Percentiles rank a stretch among this genome's conserved stretches.
phyloP scores from a whole-genome alignment of 192 early-diverging fungal genomes.

The Rhizophagus clarus region DNA sequence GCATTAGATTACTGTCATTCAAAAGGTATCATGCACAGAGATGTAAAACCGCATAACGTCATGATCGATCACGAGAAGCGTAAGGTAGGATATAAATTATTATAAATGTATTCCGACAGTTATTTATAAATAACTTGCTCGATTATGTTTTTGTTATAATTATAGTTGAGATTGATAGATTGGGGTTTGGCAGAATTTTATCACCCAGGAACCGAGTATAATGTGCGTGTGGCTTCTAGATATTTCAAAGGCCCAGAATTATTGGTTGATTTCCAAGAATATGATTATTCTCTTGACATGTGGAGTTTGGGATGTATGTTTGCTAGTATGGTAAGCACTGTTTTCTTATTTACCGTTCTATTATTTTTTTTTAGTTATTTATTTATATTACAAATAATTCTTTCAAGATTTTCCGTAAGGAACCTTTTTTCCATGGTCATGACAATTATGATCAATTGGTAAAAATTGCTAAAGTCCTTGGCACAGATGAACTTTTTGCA shows the following conservation, averaged over 20 bases:
- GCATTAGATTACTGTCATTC: slow-evolving; percentile 98
- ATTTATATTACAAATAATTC: not conserved
- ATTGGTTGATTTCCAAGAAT: slow-evolving; percentile 96
- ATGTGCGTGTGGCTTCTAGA: slow-evolving; percentile 96
- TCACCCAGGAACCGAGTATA: slow-evolving; percentile 95
- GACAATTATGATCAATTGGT: slow-evolving; percentile 99
- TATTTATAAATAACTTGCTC: not conserved
- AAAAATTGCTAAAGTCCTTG: slow-evolving; percentile 97
- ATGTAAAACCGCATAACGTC: slow-evolving; percentile 99
- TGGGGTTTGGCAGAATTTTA: slow-evolving; percentile 99
- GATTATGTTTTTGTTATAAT: not conserved
- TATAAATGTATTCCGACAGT: not conserved
- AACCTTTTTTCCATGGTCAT: slow-evolving; percentile 99
- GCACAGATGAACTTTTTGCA: slow-evolving; percentile 90
- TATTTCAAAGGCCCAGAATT: slow-evolving; percentile 99
- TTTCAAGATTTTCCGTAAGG: slow-evolving; percentile 93
- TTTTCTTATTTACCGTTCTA: not conserved
- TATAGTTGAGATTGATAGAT: slow-evolving; percentile 91
- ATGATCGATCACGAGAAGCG: slow-evolving; percentile 99
- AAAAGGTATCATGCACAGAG: slow-evolving; percentile 98
- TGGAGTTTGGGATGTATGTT: slow-evolving; percentile 99
- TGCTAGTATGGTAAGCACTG: slow-evolving; percentile 88
- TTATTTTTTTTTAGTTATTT: slow-evolving; percentile 10
- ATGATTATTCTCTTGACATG: slow-evolving; percentile 99
- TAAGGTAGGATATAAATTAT: slow-evolving; percentile 47